Evolutionary conservation across 1,284 basidiomycete species (phyloP).

Genomic region (Melanopsichium pennsylvanicum): DNA sequence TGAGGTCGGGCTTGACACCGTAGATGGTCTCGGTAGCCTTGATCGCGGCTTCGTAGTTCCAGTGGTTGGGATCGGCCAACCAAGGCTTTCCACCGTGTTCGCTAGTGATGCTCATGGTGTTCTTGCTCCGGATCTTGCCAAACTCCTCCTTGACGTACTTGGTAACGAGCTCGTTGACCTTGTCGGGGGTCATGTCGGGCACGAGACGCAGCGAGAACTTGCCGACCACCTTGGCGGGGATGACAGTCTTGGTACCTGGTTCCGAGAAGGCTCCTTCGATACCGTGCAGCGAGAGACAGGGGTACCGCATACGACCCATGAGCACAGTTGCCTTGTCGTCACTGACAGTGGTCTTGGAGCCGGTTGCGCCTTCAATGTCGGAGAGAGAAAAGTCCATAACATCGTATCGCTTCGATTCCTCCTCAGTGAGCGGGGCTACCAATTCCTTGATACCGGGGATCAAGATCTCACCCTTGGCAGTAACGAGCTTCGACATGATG

Average conservation of each 20-base stretch:
- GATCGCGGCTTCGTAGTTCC: slow-evolving; percentile 92
- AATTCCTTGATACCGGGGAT: slow-evolving; percentile 91
- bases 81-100: slow-evolving; percentile 65
- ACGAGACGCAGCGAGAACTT: slow-evolving; percentile 71
- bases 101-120: slow-evolving; percentile 55
- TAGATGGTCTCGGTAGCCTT: slow-evolving; percentile 84
- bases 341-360: slow-evolving; percentile 78
- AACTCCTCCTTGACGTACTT: slow-evolving; percentile 61
- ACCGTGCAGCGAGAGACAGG: slow-evolving; percentile 90
- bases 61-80: slow-evolving; percentile 72
- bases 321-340: slow-evolving; percentile 83
- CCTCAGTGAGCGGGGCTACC: slow-evolving; percentile 77
- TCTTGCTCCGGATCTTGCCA: slow-evolving; percentile 62
- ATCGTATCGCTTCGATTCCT: slow-evolving; percentile 74
- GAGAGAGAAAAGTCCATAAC: slow-evolving; percentile 67
- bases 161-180: slow-evolving; percentile 57
- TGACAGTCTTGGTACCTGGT: slow-evolving; percentile 83
- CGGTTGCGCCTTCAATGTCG: slow-evolving; percentile 83
- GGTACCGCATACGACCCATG: slow-evolving; percentile 79
- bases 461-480: slow-evolving; percentile 81
- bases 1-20: slow-evolving; percentile 83
- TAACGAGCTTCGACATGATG: slow-evolving; percentile 79
- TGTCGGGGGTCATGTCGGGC: slow-evolving; percentile 79
- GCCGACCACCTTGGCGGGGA: slow-evolving; percentile 86
- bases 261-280: slow-evolving; percentile 93